Base-by-base conservation (phyloP, 2,329 filamentous ascomycete genomes). In the Didymella exigua region DNA sequence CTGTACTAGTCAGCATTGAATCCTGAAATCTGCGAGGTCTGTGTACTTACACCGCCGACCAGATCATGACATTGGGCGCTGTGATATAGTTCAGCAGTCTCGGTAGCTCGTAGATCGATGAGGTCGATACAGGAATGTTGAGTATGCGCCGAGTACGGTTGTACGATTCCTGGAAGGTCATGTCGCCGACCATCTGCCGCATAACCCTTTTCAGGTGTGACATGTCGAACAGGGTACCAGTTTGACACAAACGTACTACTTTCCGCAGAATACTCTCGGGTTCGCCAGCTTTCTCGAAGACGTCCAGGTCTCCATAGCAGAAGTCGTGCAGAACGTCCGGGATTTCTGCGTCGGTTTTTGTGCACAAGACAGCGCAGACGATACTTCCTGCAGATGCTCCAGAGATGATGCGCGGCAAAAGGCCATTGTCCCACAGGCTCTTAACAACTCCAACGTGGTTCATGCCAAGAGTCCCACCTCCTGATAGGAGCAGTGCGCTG, bases 111-210 rank as follows among this genome's bases (percentile, higher is more conserved):
- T 96, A 95, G 49, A 93, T 84, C 14, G 90, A 91, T 1, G 91
- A 89, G 2, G 90, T 91, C 0, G 93, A 96, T 6, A 98, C 93
- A 54, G 90, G 93, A 31, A 98, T 96, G 72, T 97, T 98, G 68
- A 96, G 84, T 58, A 97, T 93, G 54, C 92, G 85, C 24, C 91
- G 85, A 0, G 93, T 96, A n/a, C 92, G 88, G 71, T 96, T 96
- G 78, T 97, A 97, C 0, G 92, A 91, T 75, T 98, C 93, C 69
- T 93, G 90, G 65, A 98, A 98, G 0, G 93, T 98, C 66, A 96
- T 88, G 66, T 97, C 90, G 31, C 92, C 92, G 7, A 96, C 82
- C 67, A 95, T 79, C 27, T 82, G 81, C 49, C 86, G 85, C 90
- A 98, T 95, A 5, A 96, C 91, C 41, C 88, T 83, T 2, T 85